Base-by-base conservation (phyloP, 1,139 yeast species). In the Taiozyma onychis region DNA sequence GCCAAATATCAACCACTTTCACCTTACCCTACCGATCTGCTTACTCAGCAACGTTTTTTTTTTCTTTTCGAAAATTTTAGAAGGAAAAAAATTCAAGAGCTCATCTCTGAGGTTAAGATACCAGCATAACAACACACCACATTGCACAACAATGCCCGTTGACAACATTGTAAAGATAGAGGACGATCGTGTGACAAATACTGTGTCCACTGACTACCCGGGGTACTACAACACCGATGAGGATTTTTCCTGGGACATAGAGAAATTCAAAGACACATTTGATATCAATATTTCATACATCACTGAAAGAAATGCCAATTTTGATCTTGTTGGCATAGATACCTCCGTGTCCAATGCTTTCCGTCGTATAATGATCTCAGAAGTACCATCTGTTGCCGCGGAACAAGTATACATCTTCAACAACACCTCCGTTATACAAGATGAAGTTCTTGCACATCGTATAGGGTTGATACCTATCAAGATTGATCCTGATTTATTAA, bases 391-490 rank as follows among this genome's bases (percentile, higher is more conserved):
- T 4, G 95, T 93, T 45, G 99, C 99, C 9, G 88, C 96, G 30
- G 99, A 93, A 68, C 81, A 87, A 55, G 89, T 93, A 32, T 91
- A 86, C 66, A 78, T 93, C 57, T 87, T 86, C 73, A 91, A 89
- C 77, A 93, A 93, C 71, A 93, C 99, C 2, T 88, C 97, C 4
- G 97, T 93, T 48, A 88, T 93, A 56, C 98, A 91, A 68, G 99
- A 93, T 68, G 99, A 93, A 72, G 97, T 93, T 14, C 78, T 93
- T 60, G 93, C 99, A 6, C 97, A 89, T 64, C 82, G 99, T 74
- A 82, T 93, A 54, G 99, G 99, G 44, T 76, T 93, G 56, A 78
- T 93, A 50, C 99, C 99, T 35, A 76, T 95, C 61, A 85, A 85
- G 59, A 86, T 89, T 46, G 95, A 89, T 66, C 98, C 99, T n/a